A percentile compares a stretch with the other conserved stretches of the same genome.
phyloP scores from a whole-genome alignment of 129 eudicot species.

The Calendula officinalis region DNA sequence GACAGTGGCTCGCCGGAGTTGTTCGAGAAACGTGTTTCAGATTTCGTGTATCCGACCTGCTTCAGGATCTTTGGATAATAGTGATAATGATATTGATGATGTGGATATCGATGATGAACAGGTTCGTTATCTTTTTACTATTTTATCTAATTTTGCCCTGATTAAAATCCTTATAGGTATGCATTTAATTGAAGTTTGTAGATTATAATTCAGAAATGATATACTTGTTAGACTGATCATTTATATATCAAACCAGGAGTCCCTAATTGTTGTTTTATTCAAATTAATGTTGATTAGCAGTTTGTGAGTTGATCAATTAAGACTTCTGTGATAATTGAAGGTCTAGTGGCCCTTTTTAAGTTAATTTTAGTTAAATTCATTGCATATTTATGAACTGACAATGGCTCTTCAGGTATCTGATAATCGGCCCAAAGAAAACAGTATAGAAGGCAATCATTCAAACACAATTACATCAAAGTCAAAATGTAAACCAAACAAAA shows the following conservation, averaged over 20 bases:
- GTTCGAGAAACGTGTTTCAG: conserved; percentile 51
- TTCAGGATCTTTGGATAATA: conserved; percentile 48
- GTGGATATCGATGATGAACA: conserved; percentile 46
- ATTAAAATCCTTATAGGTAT: too few species aligned
- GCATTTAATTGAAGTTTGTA: too few species aligned
- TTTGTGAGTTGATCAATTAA: background rate
- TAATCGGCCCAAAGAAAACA: conserved; percentile 39
- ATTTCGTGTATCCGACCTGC: conserved; percentile 51
- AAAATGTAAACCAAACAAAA: conserved; percentile 40
- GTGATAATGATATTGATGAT: conserved; percentile 38
- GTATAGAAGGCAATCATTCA: conserved; percentile 22
- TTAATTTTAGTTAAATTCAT: background rate
- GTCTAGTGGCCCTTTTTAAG: background rate
- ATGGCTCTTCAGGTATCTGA: conserved; percentile 43
- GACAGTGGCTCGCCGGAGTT: conserved; percentile 36
- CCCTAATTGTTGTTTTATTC: too few species aligned
- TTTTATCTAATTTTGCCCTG: background rate
- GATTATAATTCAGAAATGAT: too few species aligned
- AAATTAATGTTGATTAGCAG: too few species aligned
- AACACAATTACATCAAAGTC: conserved; percentile 42
- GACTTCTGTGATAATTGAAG: background rate
- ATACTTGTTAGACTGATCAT: too few species aligned
- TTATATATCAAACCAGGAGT: too few species aligned
- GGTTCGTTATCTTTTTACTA: conserved; percentile 30
- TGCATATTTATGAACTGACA: background rate